Percentiles rank a stretch among this genome's conserved stretches.
Evolutionary conservation across 2,329 filamentous ascomycete genomes (phyloP).

Genomic region (Xylariales sp.): DNA sequence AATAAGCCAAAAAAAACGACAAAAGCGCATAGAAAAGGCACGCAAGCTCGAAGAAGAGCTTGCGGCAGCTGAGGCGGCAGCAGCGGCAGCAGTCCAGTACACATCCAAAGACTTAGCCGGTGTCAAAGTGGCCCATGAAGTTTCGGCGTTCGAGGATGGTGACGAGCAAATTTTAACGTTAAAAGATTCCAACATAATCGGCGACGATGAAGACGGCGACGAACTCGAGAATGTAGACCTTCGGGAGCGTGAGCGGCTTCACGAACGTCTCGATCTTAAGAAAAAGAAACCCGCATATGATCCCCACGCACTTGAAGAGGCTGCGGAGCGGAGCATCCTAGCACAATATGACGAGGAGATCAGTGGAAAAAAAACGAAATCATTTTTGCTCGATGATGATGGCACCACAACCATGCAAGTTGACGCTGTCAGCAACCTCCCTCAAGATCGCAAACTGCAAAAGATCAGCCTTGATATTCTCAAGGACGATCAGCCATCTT

Average conservation of each 20-base stretch:
- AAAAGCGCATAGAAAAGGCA: slow-evolving; percentile 82
- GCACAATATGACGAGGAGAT: slow-evolving; percentile 97
- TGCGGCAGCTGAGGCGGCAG: slow-evolving; percentile 66
- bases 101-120: slow-evolving; percentile 83
- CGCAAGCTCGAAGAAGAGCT: slow-evolving; percentile 71
- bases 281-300: slow-evolving; percentile 90
- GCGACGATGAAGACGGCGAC: slow-evolving; percentile 79
- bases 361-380: slow-evolving; percentile 80
- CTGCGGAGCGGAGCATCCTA: slow-evolving; percentile 64
- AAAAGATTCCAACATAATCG: slow-evolving; percentile 83
- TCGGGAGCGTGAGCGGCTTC: slow-evolving; percentile 66
- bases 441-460: slow-evolving; percentile 61
- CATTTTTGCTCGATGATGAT: slow-evolving; percentile 78
- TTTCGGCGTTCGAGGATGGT: slow-evolving; percentile 73
- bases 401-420: slow-evolving; percentile 62
- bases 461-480: slow-evolving; percentile 67
- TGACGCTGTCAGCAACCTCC: slow-evolving; percentile 47
- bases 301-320: slow-evolving; percentile 67
- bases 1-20: slow-evolving; percentile 83
- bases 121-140: slow-evolving; percentile 86
- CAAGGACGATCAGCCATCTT: slow-evolving; percentile 61
- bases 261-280: slow-evolving; percentile 77
- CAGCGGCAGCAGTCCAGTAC: slow-evolving; percentile 64
- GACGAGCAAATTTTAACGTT: slow-evolving; percentile 88
- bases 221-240: slow-evolving; percentile 78